A percentile compares a stretch with the other conserved stretches of the same genome.
Conservation (phyloP, 2,329 filamentous ascomycete species). For the Hypoxylon sp. region DNA sequence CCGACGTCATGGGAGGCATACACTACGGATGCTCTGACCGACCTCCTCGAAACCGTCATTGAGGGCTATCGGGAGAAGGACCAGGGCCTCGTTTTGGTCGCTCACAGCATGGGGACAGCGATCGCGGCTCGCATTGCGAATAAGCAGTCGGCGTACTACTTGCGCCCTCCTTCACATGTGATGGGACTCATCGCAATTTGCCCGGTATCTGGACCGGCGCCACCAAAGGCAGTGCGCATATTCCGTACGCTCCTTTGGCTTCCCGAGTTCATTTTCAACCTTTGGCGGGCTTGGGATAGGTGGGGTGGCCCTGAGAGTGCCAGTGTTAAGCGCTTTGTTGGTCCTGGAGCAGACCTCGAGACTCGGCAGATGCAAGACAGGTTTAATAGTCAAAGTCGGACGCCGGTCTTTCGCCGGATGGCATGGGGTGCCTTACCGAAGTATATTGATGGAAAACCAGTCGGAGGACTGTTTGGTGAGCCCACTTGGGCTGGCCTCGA, state of each 20-base stretch:
- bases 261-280: slow-evolving; percentile 80
- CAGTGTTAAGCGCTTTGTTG: slow-evolving; percentile 85
- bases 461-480: slow-evolving; percentile 77
- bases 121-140: slow-evolving; percentile 79
- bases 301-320: slow-evolving; percentile 82
- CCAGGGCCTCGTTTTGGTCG: slow-evolving; percentile 85
- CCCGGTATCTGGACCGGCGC: slow-evolving; percentile 77
- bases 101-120: slow-evolving; percentile 91
- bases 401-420: slow-evolving; percentile 87
- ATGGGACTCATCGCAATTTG: slow-evolving; percentile 86
- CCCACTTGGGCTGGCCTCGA: slow-evolving; percentile 80
- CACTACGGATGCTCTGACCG: slow-evolving; percentile 79
- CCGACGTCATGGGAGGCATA: slow-evolving; percentile 84
- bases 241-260: slow-evolving; percentile 75
- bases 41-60: slow-evolving; percentile 82
- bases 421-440: slow-evolving; percentile 78
- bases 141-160: slow-evolving; percentile 62
- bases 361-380: slow-evolving; percentile 77
- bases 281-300: slow-evolving; percentile 84
- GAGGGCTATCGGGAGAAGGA: slow-evolving; percentile 78
- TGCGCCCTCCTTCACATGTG: slow-evolving; percentile 74
- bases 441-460: slow-evolving; percentile 62
- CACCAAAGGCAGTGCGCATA: slow-evolving; percentile 64
- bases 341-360: slow-evolving; percentile 74
- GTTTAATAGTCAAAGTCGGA: slow-evolving; percentile 87